Base-by-base conservation (phyloP, 1,284 basidiomycete species). In the Ceratobasidium sp. region DNA sequence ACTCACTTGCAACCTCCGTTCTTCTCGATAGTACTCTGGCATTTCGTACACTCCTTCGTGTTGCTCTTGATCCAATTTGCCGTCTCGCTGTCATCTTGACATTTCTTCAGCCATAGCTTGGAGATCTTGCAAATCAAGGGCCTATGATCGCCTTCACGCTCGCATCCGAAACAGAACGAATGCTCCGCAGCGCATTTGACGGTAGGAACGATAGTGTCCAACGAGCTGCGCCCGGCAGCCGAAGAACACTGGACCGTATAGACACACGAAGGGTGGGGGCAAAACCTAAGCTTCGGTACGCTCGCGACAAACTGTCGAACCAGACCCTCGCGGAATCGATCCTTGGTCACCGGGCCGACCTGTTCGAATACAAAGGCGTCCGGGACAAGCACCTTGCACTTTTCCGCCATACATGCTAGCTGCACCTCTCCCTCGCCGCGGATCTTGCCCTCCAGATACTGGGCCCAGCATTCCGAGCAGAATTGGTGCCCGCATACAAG, bases 21-120 rank as follows among this genome's bases (percentile, higher is more conserved):
- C 91, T 99, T 98, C 87, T 99, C 96, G 77, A 99, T 98, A 65
- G 96, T 98, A 79, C 95, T 96, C 81, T 93, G 90, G 83, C 97
- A 99, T 81, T 95, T 92, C 58, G 90, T 88, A 81, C 97, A 99
- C 83, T 99, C 97, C 85, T 99, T 98, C 64, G 97, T 99, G 82
- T 99, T 98, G 78, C 96, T 98, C 86, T 94, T 95, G 84, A 99
- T 96, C 97, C 97, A 99, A 81, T 99, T 98, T 49, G 96, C 95
- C 22, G 97, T 99, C 85, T 99, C 98, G 78, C 93, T 95, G 81
- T 99, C 97, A 81, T 99, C 97, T 74, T 90, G 90, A 83, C 97
- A 98, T 83, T 99, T 99, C 87, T 94, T 95, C 80, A 98, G 84
- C 98, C 98, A 99, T 83, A 95, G 87, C 84, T 88, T 92, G 78